Base-by-base conservation (phyloP, 257 asterid species). In the Nicotiana attenuata region DNA sequence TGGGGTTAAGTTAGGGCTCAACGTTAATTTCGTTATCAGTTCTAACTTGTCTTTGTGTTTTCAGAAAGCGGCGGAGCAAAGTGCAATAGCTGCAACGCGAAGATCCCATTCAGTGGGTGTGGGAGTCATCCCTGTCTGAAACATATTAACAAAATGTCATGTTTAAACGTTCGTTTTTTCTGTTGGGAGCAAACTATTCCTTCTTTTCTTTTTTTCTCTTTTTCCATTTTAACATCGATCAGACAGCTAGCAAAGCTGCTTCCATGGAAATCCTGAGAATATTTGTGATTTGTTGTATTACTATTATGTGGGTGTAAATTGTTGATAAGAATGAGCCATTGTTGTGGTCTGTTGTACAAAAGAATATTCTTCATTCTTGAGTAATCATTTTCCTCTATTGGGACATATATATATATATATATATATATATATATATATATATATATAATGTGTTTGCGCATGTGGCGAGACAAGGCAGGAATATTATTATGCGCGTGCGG, bases 61-160 rank as follows among this genome's bases (percentile, higher is more conserved):
- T 15, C 57, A 75, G 80, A 75, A 50, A 50, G 80, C 10, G 10
- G 45, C 45, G 5, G 80, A 75, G 41, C 45, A 50, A 75, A 75
- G 63, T 75, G 24, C 80, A 75, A 24, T 26, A 73, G 45, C 63
- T 15, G 63, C 38, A 26, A 10, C 9, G 59, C 1, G 45, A 60
- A 75, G 60, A 15, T 47, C 63, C 41, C 63, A 75, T 26, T 75
- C 80, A 75, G 80, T 50, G 28, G 80, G 63, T 73, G 63, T 50
- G 29, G 80, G 63, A 47, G 63, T 24, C 16, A 50, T 75, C 22
- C 80, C 80, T 24, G 45, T 75, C 24, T 75, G 80, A 75, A 50
- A 75, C 26, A 8, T 50, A 9, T 10, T 9, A 11, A 11, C 22
- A 9, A 73, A 24, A 1, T 73, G 29, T 45, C 16, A 45, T 14